Evolutionary conservation across 139 green algal genomes (phyloP).

Genomic region (Micractinium conductrix): DNA sequence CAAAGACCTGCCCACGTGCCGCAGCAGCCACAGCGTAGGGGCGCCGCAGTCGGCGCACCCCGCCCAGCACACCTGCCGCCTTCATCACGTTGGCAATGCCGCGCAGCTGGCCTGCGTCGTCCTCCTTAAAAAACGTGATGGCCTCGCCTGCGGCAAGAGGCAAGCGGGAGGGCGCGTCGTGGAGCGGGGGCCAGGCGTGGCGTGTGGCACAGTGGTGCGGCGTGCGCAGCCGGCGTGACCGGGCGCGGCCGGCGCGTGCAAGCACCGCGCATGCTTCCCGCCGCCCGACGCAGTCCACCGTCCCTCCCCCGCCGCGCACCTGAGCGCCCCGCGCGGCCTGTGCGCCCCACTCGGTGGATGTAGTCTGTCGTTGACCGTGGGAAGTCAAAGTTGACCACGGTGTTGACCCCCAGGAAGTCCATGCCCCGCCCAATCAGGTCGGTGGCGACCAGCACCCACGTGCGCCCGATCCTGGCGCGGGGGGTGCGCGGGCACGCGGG

Average conservation of each 20-base stretch:
- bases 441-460: slow-evolving; percentile 94
- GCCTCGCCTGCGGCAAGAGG: slow-evolving; percentile 65
- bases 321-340: slow-evolving; percentile 65
- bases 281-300: no score
- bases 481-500: not conserved
- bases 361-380: slow-evolving; percentile 87
- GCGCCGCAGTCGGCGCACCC: no score
- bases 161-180: not conserved
- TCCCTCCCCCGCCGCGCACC: slow-evolving; percentile 23
- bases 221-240: no score
- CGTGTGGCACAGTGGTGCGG: no score
- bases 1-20: no score
- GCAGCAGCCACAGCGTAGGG: no score
- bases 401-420: slow-evolving; percentile 90
- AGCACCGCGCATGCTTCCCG: not conserved
- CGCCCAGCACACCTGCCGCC: no score
- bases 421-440: slow-evolving; percentile 88
- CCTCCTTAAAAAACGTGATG: slow-evolving; percentile 90
- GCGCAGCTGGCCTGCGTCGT: slow-evolving; percentile 71
- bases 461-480: slow-evolving; percentile 54
- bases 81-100: slow-evolving; percentile 79
- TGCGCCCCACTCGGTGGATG: slow-evolving; percentile 91
- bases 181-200: no score
- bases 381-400: slow-evolving; percentile 98
- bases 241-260: no score